A percentile compares a stretch with the other conserved stretches of the same genome.
These are phyloP conservation scores for Dothistroma pini DNA, from an alignment of 2,329 filamentous ascomycete species.

Conservation along the genomic window DNA sequence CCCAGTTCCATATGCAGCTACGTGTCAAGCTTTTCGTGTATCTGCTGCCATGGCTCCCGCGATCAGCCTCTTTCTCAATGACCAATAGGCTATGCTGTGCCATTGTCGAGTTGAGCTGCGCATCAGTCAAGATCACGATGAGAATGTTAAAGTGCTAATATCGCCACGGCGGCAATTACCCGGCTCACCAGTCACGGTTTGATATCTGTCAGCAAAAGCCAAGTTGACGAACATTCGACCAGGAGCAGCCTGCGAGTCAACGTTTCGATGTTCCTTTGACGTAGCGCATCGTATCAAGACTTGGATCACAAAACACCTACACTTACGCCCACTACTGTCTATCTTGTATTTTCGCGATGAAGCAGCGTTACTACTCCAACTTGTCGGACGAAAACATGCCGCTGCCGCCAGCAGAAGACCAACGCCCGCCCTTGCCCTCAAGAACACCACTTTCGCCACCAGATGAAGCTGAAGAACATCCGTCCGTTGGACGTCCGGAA, in stretches of 20 bases:
- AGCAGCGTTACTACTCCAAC: not conserved
- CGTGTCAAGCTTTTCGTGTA: no score
- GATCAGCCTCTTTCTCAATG: no score
- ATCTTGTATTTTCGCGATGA: not conserved
- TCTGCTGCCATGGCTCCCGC: no score
- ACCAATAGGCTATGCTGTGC: no score
- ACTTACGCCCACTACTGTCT: not conserved
- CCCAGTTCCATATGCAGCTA: no score
- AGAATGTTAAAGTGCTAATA: no score
- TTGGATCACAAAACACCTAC: not conserved
- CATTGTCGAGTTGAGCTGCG: no score
- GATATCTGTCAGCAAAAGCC: not conserved
- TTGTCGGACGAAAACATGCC: not conserved
- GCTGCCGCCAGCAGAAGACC: not conserved
- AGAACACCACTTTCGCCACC: conserved; percentile 1
- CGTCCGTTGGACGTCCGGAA: not conserved
- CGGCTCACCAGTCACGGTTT: not conserved
- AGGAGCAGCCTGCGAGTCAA: not conserved
- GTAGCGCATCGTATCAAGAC: not conserved
- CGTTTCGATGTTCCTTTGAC: not conserved
- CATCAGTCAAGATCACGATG: no score
- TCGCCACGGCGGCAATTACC: no score
- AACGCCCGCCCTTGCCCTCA: not conserved
- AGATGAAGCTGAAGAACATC: conserved; percentile 2
- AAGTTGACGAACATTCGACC: not conserved